These are phyloP conservation scores for Erodium moschatum DNA, from an alignment of 441 rosid genomes.

Conservation along the genomic window DNA sequence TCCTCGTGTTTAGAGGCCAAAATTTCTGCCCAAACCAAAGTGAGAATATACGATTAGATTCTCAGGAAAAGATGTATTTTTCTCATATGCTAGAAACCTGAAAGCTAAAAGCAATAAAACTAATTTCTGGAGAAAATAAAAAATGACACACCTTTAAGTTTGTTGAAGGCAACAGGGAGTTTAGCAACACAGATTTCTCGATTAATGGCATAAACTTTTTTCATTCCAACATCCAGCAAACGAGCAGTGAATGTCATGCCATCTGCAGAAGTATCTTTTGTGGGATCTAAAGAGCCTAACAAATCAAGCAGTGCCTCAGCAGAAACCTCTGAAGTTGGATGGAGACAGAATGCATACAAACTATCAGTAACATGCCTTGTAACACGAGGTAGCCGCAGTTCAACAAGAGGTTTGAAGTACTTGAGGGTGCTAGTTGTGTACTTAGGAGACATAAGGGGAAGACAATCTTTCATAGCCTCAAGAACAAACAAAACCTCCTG, in stretches of 20 bases:
- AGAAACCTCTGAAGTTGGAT: constrained; percentile 45
- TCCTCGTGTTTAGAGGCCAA: constrained; percentile 80
- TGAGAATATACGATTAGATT: neutral
- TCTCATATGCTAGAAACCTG: neutral
- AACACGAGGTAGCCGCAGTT: constrained; percentile 49
- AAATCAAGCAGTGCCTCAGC: constrained; percentile 60
- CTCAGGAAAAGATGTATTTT: neutral
- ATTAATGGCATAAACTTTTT: constrained; percentile 51
- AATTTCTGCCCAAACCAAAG: constrained; percentile 47
- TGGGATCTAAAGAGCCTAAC: constrained; percentile 46
- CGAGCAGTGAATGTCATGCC: constrained; percentile 64
- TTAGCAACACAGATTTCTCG: constrained; percentile 58
- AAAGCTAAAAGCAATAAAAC: neutral
- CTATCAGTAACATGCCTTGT: constrained; percentile 66
- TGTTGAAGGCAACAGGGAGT: constrained; percentile 58
- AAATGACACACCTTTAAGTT: constrained; percentile 55
- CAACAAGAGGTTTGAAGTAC: constrained; percentile 55
- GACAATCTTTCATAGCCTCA: constrained; percentile 63
- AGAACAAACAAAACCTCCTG: constrained; percentile 61
- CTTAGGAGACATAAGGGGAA: constrained; percentile 60
- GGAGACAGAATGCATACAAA: constrained; percentile 49
- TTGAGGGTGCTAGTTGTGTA: constrained; percentile 42
- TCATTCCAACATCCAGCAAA: constrained; percentile 66
- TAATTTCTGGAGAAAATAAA: too few relatives aligned
- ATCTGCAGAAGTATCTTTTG: constrained; percentile 61